These are phyloP conservation scores for Tanozyma kutaoensis DNA, from an alignment of 805 yeast species.

Conservation along the genomic window DNA sequence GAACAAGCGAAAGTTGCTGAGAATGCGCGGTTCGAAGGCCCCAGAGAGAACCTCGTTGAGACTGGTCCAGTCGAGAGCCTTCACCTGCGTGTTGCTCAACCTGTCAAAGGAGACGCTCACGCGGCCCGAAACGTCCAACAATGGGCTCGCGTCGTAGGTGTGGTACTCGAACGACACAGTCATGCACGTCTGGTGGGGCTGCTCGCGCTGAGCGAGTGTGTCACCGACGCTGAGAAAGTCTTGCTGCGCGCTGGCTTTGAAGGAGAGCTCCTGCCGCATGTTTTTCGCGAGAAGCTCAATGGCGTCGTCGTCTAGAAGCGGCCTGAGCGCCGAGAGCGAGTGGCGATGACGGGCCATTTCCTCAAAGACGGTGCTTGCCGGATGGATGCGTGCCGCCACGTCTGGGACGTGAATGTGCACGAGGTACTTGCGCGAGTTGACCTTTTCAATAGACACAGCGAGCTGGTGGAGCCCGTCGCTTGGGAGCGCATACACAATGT, in stretches of 20 bases:
- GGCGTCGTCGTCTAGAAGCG: no score
- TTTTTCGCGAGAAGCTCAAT: no score
- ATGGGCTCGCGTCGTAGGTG: slow-evolving; percentile 20
- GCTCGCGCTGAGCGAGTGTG: no score
- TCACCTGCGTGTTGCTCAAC: slow-evolving; percentile 8
- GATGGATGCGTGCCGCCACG: slow-evolving; percentile 18
- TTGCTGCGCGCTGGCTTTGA: no score
- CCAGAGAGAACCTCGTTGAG: slow-evolving; percentile 20
- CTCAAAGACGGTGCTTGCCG: slow-evolving; percentile 11
- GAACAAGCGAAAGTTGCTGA: slow-evolving; percentile 12
- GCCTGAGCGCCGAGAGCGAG: no score
- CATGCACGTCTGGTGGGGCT: slow-evolving; percentile 19
- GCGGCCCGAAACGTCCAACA: slow-evolving; percentile 9
- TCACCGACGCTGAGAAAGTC: no score
- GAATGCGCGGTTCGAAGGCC: slow-evolving; percentile 6
- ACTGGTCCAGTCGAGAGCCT: slow-evolving; percentile 8
- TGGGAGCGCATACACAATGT: slow-evolving; percentile 18
- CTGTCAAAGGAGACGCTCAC: slow-evolving; percentile 16
- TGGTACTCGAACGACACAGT: slow-evolving; percentile 22
- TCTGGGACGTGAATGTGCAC: slow-evolving; percentile 31
- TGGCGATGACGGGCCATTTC: no score
- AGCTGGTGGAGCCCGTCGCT: slow-evolving; percentile 3
- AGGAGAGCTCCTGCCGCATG: no score
- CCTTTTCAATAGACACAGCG: slow-evolving; percentile 23
- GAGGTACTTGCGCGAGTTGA: slow-evolving; percentile 19